Evolutionary conservation across 306 rosid genomes (phyloP), one percentile per base, ranked within the genome.

Genomic region (Albizia julibrissin): DNA sequence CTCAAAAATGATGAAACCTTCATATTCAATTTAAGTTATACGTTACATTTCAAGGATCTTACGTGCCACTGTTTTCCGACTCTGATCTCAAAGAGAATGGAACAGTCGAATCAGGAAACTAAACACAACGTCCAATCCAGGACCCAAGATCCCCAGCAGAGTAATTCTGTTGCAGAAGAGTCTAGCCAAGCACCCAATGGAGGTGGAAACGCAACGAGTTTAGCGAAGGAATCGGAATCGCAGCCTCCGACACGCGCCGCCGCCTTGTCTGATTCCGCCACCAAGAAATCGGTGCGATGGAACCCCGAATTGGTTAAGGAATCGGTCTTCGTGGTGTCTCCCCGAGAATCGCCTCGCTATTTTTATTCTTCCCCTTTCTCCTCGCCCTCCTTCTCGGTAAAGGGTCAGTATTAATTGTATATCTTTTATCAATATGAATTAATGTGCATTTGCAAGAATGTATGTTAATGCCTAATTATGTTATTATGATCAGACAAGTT

Each of bases 251-350:
- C 74, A 42, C 92, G 64, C 40, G 73, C 72, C 29, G 13, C 49
- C 27, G 16, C 46, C 4, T 43, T 87, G 5, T 80, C 88, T 15
- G 3, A 89, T n/a, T 90, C 80, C n/a, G 86, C 77, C 49, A 6
- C 77, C 5, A 92, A 87, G 90, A 95, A 93, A 75, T 92, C 97
- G 10, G 98, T 92, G 31, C 94, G 70, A 52, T 93, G 99, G 99
- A 90, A 89, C 84, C 92, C 97, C 69, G 92, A 93, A 24, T 75
- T 93, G 88, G 93, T 93, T 47, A 80, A 90, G 3, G 96, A 93
- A 82, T 84, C 98, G 2, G 82, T 89, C n/a, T 82, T 80, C 47
- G 67, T 82, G 1, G 74, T 90, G 37, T 84, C 90, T 14, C 83
- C 91, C 33, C 77, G 52, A 13, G 92, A 81, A 80, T 81, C 61